Conservation (phyloP, 2,329 filamentous ascomycete species). For the Tolypocladium guangdongense region DNA sequence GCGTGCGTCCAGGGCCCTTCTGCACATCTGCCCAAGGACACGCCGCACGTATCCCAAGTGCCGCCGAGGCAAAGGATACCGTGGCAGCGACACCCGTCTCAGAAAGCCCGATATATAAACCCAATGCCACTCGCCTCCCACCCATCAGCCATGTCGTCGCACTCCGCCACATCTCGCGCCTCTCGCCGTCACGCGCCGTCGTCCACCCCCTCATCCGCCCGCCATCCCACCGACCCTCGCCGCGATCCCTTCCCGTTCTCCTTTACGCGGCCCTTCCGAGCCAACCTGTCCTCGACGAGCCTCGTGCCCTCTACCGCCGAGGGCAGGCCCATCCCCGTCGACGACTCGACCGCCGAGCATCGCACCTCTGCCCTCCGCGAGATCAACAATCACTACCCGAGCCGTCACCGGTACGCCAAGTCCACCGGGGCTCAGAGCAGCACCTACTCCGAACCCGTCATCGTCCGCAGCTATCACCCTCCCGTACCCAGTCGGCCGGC, state of each 20-base stretch:
- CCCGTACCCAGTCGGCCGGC: constrained; percentile 23
- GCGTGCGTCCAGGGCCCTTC: background rate
- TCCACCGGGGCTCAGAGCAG: constrained; percentile 44
- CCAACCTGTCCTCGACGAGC: constrained; percentile 40
- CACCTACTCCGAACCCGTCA: constrained; percentile 54
- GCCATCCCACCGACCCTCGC: constrained; percentile 16
- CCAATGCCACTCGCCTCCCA: background rate
- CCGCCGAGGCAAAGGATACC: background rate
- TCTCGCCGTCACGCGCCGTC: constrained; percentile 8
- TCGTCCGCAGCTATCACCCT: constrained; percentile 52
- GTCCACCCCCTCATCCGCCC: constrained; percentile 12
- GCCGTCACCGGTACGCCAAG: constrained; percentile 45
- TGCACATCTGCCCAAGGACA: background rate
- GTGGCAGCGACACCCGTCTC: background rate
- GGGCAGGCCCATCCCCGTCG: constrained; percentile 43
- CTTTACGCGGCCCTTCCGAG: constrained; percentile 36
- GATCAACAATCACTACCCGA: constrained; percentile 46
- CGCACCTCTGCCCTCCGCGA: constrained; percentile 50
- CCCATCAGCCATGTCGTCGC: constrained; percentile 7
- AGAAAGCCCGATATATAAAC: background rate
- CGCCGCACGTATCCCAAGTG: background rate
- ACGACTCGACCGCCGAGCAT: constrained; percentile 43
- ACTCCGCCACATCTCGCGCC: constrained; percentile 11
- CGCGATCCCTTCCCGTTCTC: constrained; percentile 33
- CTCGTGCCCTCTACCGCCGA: constrained; percentile 44